Evolutionary conservation across 1,139 yeast genomes (phyloP).

Genomic region (Geotrichum carabidarum): DNA sequence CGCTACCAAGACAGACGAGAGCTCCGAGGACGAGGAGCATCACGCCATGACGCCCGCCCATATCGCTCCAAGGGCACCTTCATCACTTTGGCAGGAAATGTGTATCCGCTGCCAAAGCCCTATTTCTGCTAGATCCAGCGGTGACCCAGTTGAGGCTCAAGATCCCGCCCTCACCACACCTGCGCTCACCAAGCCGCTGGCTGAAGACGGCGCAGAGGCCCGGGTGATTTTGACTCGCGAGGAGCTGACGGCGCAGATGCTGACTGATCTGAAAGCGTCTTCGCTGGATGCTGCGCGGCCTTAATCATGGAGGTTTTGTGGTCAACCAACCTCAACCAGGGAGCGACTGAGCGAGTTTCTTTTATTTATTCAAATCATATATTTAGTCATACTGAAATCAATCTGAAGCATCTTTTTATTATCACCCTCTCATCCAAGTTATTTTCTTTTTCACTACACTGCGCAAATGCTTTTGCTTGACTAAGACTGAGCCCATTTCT

Average conservation of each 20-base stretch:
- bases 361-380: no score
- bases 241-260: constrained; percentile 9
- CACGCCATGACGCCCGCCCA: not conserved
- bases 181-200: not conserved
- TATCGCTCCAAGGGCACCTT: no score
- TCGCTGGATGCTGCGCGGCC: constrained; percentile 8
- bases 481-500: no score
- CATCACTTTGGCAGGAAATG: not conserved
- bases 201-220: not conserved
- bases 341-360: no score
- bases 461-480: no score
- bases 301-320: not conserved
- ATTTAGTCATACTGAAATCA: no score
- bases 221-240: constrained; percentile 9
- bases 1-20: not conserved
- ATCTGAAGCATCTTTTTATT: no score
- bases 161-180: not conserved
- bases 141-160: not conserved
- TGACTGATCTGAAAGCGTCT: constrained; percentile 8
- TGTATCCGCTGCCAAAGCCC: not conserved
- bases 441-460: no score
- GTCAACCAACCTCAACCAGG: no score
- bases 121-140: not conserved
- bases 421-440: no score
- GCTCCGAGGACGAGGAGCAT: not conserved